phyloP scores from a whole-genome alignment of 768 basidiomycete genomes.

The Polyporus arcularius region DNA sequence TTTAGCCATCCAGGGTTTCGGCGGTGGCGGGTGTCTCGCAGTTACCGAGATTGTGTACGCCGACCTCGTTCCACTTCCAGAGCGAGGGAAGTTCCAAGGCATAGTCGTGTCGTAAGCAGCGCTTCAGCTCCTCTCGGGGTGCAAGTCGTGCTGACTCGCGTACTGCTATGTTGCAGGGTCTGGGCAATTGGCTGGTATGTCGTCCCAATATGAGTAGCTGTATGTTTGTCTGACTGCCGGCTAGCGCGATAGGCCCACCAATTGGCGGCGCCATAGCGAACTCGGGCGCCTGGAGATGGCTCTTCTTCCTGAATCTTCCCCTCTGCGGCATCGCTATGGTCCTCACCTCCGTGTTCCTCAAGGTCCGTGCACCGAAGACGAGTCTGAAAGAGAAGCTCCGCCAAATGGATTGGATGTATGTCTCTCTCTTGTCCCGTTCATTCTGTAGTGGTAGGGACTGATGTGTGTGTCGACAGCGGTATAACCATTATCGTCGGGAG shows the following conservation, averaged over 20 bases:
- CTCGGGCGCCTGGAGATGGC: neutral
- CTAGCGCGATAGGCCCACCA: constrained; percentile 22
- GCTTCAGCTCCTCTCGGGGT: neutral
- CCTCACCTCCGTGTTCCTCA: neutral
- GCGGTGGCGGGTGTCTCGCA: constrained; percentile 23
- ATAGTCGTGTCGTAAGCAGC: neutral
- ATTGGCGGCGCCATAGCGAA: constrained; percentile 26
- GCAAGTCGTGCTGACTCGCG: neutral
- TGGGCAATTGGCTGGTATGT: neutral
- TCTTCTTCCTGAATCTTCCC: constrained; percentile 6
- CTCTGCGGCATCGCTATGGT: neutral
- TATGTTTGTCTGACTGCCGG: constrained; percentile 3
- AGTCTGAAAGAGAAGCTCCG: constrained; percentile 28
- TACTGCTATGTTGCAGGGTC: neutral
- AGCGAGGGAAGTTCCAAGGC: constrained; percentile 34
- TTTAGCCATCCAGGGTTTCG: constrained; percentile 27
- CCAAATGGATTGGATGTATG: constrained; percentile 40
- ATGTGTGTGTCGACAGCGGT: constrained; percentile 19
- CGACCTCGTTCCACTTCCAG: constrained; percentile 27
- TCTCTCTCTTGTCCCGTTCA: neutral
- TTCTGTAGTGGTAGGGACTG: neutral
- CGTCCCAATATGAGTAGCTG: neutral
- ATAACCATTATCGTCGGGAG: constrained; percentile 23
- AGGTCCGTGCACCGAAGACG: constrained; percentile 23
- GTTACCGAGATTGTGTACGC: constrained; percentile 26